These are phyloP conservation scores for Boletus edulis DNA, from an alignment of 768 basidiomycete species.

Conservation along the genomic window DNA sequence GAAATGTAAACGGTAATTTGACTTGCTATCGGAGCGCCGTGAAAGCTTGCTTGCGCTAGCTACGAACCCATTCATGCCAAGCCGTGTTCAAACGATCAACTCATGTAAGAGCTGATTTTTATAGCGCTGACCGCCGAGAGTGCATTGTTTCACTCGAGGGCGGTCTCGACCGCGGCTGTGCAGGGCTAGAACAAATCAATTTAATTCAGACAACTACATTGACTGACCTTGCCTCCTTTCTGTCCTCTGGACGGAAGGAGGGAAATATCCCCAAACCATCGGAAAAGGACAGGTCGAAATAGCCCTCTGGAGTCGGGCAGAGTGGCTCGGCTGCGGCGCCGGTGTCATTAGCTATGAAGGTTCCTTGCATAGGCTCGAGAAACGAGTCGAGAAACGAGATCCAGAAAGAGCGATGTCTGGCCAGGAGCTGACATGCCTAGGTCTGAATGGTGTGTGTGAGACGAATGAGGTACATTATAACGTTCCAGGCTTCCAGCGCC, in stretches of 20 bases:
- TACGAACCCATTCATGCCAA: too few relatives aligned
- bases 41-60: too few relatives aligned
- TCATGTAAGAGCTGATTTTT: too few relatives aligned
- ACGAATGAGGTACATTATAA: background rate
- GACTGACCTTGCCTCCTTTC: conserved; percentile 15
- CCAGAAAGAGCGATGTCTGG: background rate
- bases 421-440: background rate
- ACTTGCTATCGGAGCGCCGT: background rate
- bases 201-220: background rate
- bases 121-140: background rate
- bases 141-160: background rate
- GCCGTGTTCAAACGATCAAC: too few relatives aligned
- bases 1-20: too few relatives aligned
- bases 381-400: background rate
- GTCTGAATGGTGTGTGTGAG: background rate
- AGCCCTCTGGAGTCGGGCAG: background rate
- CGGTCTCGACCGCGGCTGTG: background rate
- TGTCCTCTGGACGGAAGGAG: conserved; percentile 25
- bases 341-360: background rate
- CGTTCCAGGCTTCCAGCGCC: background rate
- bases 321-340: too few relatives aligned
- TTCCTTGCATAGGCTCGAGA: too few relatives aligned
- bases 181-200: background rate
- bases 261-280: background rate
- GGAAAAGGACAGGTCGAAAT: background rate